Base-by-base conservation (phyloP, 768 basidiomycete species). In the Tricholoma terreum region DNA sequence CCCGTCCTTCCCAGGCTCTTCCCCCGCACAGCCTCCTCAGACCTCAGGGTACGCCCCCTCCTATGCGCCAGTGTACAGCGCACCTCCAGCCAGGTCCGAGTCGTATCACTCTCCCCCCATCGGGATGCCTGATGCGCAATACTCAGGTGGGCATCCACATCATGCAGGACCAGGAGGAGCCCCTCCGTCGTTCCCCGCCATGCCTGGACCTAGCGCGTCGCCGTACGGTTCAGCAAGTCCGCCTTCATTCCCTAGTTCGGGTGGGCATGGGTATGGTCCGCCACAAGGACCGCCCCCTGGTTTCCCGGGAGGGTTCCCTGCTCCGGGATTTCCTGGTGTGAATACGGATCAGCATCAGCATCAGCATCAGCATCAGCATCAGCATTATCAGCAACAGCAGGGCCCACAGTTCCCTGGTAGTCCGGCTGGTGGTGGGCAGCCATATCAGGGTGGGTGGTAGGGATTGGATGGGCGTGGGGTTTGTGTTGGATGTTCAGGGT, bases 241-340 rank as follows among this genome's bases (percentile, higher is more conserved):
- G 10, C 64, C 65, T 3, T 59, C 61, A 8, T 68, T 71, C 67
- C 67, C 66, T 51, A 68, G 67, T 33, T 66, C 64, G 22, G 65
- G 63, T 10, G 65, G 56, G 50, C 35, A 49, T 15, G 30, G 54
- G 30, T 61, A 60, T 46, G 64, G 50, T 8, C 60, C 58, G n/a
- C 45, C 58, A 31, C 61, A 63, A 61, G 63, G 50, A 35, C 54
- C 50, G 33, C 50, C 38, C 33, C 31, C 43, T 53, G 50, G 65
- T 15, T 66, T 62, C 30, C 54, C 61, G 58, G 71, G 62, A 36
- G 66, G 12, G 43, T 45, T 45, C 12, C 22, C 66, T 43, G 70
- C 70, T 0, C 75, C 71, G 46, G 64, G 61, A 14, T 80, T 79
- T 67, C 79, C 79, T 27, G 71, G 69, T 40, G 68, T 70, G 5